These are phyloP conservation scores for Chytriomyces confervae DNA, from an alignment of 192 early-diverging fungal species.

Conservation along the genomic window DNA sequence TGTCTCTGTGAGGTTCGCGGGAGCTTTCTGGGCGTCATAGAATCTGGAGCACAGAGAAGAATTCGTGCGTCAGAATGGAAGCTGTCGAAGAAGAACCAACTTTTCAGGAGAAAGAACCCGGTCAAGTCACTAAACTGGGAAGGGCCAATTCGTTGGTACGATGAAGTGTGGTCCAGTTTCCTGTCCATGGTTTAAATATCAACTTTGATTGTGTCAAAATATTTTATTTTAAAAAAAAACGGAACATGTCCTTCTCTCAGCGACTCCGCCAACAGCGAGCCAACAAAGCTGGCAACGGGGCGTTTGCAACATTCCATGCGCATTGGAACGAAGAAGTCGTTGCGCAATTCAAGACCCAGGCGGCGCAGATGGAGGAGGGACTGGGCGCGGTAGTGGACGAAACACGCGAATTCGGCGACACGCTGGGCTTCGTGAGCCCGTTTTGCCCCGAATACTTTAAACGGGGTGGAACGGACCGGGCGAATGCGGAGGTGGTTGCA, in stretches of 20 bases:
- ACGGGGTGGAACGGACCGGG: not conserved
- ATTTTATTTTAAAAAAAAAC: not conserved
- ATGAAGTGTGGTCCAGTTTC: not conserved
- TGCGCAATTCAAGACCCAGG: not conserved
- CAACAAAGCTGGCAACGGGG: not conserved
- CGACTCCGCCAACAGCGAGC: not conserved
- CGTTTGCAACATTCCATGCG: not conserved
- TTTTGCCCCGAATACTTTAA: not conserved
- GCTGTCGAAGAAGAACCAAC: not conserved
- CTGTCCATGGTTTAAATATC: not conserved
- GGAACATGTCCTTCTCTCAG: not conserved
- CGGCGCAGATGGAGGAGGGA: not conserved
- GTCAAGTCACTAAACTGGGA: not conserved
- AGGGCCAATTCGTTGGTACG: not conserved
- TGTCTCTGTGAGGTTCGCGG: constrained; percentile 11
- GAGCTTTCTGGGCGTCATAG: constrained; percentile 19
- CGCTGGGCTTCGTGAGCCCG: constrained; percentile 5
- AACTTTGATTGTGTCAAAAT: not conserved
- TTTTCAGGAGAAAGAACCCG: not conserved
- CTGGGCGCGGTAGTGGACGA: not conserved
- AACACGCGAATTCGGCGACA: constrained; percentile 1
- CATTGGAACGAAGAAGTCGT: not conserved
- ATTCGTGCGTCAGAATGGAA: not conserved
- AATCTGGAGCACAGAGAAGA: constrained; percentile 3
- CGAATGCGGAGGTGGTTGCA: not conserved